Percentiles rank a stretch among this genome's conserved stretches.
Conservation (phyloP, 176 grass and related monocot species). For the Bonia amplexicaulis region DNA sequence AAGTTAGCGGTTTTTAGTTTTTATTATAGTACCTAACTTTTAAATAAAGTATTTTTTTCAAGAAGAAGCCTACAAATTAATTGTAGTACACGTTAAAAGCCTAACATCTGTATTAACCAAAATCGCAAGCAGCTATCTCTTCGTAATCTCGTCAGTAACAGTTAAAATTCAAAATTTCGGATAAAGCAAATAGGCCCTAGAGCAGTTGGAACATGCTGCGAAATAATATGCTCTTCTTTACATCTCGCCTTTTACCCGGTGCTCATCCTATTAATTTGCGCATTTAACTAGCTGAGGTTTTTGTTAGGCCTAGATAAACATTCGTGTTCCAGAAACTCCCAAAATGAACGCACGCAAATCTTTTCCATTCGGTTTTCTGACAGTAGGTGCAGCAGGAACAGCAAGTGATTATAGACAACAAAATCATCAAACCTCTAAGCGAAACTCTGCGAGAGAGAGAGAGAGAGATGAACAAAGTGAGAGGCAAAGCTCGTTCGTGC, state of each 20-base stretch:
- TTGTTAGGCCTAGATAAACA: not conserved
- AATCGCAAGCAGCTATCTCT: no score
- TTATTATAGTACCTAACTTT: no score
- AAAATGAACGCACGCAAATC: not conserved
- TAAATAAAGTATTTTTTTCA: no score
- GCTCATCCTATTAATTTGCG: not conserved
- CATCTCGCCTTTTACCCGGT: not conserved
- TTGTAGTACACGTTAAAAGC: no score
- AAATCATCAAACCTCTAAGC: slow-evolving; percentile 17
- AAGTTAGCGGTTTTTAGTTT: no score
- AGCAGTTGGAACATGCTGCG: not conserved
- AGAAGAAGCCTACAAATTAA: no score
- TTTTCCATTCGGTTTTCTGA: slow-evolving; percentile 12
- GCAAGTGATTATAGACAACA: not conserved
- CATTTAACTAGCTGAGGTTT: not conserved
- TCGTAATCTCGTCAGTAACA: no score
- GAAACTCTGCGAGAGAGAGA: not conserved
- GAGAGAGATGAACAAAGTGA: not conserved
- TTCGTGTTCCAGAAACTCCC: not conserved
- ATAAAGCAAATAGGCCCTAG: no score
- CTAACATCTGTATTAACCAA: no score
- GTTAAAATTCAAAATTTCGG: no score
- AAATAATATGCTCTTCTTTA: slow-evolving; percentile 3
- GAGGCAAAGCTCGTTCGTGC: not conserved
- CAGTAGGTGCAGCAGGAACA: not conserved